Base-by-base conservation (phyloP, 2,329 filamentous ascomycete species). In the Gaeumannomyces tritici region DNA sequence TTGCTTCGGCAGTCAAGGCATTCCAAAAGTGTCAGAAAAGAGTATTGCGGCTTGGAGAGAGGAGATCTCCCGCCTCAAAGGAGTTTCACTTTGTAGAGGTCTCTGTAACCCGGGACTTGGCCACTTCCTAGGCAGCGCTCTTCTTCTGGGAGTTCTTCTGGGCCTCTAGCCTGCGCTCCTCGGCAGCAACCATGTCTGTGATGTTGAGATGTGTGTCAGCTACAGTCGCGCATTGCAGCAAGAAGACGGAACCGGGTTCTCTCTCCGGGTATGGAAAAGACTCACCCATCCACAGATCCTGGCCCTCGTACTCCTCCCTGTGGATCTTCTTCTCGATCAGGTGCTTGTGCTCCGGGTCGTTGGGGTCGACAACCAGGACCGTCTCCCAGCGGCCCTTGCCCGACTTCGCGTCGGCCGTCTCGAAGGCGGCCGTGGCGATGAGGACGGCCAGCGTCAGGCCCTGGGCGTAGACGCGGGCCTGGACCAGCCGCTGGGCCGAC, bases 391-490 rank as follows among this genome's bases (percentile, higher is more conserved):
- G 83, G 66, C 88, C 89, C 70, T 83, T 83, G 59, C 91, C 91
- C 71, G 83, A 84, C 72, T 86, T 87, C 67, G 89, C 89, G 75
- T 99, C 95, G 62, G 75, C 76, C 66, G 84, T 81, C 84, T 97
- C 93, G 69, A 97, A 89, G 13, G 86, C 89, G 58, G 93, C 91
- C 35, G 87, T 89, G 63, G 90, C 86, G 71, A 96, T 83, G 63
- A 97, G 80, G 61, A 96, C 91, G 66, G 88, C 89, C 58, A 97
- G 80, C 6, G 93, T 96, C 69, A 96, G 79, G 7, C 90, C 91
- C 79, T 97, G 93, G 4, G 93, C 93, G 76, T 96, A 96, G 67
- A 97, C 89, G 83, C 93, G 88, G 28, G 92, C 93, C 81, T 97
- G 93, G 21, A 97, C 93, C 27, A 97, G 79, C 82, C 96, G 96